Conservation (phyloP, 2,329 filamentous ascomycete species). For the Claviceps paspali region DNA sequence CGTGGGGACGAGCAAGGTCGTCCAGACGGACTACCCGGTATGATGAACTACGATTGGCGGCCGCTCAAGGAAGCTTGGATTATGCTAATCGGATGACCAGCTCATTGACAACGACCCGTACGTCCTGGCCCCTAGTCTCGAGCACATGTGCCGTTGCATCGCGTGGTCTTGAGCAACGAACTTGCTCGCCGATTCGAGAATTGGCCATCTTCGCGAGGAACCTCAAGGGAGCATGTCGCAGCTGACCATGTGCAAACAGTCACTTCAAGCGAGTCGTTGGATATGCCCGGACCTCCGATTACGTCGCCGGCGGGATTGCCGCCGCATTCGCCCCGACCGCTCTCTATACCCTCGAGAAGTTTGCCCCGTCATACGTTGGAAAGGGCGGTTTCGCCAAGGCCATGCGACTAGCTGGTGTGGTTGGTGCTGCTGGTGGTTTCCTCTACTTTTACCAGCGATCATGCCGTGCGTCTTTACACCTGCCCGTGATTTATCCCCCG, state of each 20-base stretch:
- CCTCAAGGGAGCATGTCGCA: not conserved
- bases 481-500: no score
- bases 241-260: conserved; percentile 30
- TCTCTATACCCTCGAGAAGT: conserved; percentile 66
- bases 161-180: no score
- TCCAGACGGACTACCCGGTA: conserved; percentile 78
- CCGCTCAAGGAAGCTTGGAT: conserved; percentile 8
- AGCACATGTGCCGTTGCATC: no score
- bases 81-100: conserved; percentile 32
- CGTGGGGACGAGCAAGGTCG: conserved; percentile 47
- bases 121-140: conserved; percentile 11
- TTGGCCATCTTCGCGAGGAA: no score
- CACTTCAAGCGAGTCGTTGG: conserved; percentile 81
- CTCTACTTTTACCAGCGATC: conserved; percentile 76
- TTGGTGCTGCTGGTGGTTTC: conserved; percentile 67
- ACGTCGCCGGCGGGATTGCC: conserved; percentile 51
- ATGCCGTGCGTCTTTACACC: conserved; percentile 44
- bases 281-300: conserved; percentile 80
- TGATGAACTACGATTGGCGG: conserved; percentile 21
- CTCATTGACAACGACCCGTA: conserved; percentile 99
- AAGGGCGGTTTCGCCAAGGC: conserved; percentile 68
- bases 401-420: conserved; percentile 60
- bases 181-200: no score
- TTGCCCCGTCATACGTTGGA: conserved; percentile 72
- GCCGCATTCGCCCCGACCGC: conserved; percentile 58